These are phyloP conservation scores for Vigna nakashimae DNA, from an alignment of 306 rosid genomes.

Conservation along the genomic window DNA sequence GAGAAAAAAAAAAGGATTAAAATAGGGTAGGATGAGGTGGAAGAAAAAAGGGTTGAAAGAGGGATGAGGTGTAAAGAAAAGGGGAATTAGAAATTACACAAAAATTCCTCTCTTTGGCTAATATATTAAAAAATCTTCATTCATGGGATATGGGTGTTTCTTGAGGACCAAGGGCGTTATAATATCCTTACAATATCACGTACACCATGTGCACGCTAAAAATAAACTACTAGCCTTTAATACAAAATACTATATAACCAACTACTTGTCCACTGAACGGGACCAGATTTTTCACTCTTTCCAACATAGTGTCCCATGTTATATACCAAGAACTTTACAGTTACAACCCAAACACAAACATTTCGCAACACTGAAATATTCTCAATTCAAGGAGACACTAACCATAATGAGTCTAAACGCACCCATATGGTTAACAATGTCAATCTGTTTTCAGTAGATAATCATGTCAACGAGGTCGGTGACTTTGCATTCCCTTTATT, in stretches of 20 bases:
- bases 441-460: constrained; percentile 51
- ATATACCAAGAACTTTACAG: constrained; percentile 42
- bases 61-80: too few relatives aligned
- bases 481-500: constrained; percentile 56
- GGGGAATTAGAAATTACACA: too few relatives aligned
- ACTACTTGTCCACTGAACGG: constrained; percentile 30
- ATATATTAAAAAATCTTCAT: neutral
- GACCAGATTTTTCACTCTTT: constrained; percentile 28
- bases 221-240: constrained; percentile 19
- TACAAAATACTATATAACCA: constrained; percentile 27
- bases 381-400: constrained; percentile 52
- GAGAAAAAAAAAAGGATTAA: too few relatives aligned
- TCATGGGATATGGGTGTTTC: neutral
- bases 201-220: constrained; percentile 33
- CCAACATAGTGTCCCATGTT: constrained; percentile 29
- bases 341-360: constrained; percentile 43
- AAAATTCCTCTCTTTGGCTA: neutral
- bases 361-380: constrained; percentile 47
- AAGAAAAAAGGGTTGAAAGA: too few relatives aligned
- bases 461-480: constrained; percentile 54
- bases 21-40: too few relatives aligned
- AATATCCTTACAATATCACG: constrained; percentile 22
- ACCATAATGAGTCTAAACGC: constrained; percentile 53
- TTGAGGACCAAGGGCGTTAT: neutral
- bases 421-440: constrained; percentile 51